Conservation (phyloP, 2,329 filamentous ascomycete species). For the Penicillium sp. region DNA sequence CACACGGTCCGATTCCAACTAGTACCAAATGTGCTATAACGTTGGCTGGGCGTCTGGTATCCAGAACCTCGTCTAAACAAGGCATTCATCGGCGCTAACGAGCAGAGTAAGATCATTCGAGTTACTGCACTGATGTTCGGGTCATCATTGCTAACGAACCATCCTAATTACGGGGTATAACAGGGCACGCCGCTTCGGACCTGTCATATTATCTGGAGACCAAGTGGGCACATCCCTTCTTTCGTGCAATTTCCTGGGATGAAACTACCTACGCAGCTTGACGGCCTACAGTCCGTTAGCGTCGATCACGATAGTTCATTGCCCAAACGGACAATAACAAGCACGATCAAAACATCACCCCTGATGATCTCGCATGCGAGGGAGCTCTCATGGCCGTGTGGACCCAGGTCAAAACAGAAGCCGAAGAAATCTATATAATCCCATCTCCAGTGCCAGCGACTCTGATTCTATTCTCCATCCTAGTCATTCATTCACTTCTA, state of each 20-base stretch:
- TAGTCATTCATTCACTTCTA: slow-evolving; percentile 22
- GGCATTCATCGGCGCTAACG: background rate
- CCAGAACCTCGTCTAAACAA: too few species aligned
- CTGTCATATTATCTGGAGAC: slow-evolving; percentile 7
- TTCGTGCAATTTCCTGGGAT: slow-evolving; percentile 2
- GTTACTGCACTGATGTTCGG: background rate
- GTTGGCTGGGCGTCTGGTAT: too few species aligned
- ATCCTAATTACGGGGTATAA: too few species aligned
- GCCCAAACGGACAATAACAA: slow-evolving; percentile 4
- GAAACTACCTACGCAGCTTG: slow-evolving; percentile 3
- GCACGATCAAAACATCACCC: slow-evolving; percentile 9
- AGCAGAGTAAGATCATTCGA: background rate
- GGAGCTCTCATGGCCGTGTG: slow-evolving; percentile 12
- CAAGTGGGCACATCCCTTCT: slow-evolving; percentile 19
- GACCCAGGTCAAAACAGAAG: slow-evolving; percentile 13
- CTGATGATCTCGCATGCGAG: slow-evolving; percentile 19
- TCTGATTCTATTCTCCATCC: slow-evolving; percentile 9
- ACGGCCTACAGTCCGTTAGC: slow-evolving; percentile 4
- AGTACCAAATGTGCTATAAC: too few species aligned
- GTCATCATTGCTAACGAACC: too few species aligned
- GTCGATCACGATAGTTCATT: slow-evolving; percentile 11
- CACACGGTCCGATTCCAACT: background rate
- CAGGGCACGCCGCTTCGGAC: background rate
- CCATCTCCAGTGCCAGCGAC: background rate
- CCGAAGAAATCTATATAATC: slow-evolving; percentile 26